Conservation (phyloP, 139 green algal genomes). For the Coelastrella sp. region DNA sequence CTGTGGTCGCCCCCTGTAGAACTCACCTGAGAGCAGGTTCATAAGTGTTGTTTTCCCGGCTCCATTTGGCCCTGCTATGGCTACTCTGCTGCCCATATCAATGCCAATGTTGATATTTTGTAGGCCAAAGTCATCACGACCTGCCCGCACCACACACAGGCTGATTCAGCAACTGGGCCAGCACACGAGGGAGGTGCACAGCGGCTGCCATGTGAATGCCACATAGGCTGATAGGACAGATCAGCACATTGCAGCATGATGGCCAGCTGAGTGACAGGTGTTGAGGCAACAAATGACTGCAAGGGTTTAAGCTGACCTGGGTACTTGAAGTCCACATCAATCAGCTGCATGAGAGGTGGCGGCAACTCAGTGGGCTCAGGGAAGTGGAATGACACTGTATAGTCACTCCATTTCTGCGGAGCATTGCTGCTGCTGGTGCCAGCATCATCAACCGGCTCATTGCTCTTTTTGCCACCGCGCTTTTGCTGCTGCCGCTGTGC, state of each 20-base stretch:
- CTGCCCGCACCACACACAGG: conserved; percentile 4
- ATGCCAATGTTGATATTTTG: conserved; percentile 96
- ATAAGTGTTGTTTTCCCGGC: conserved; percentile 96
- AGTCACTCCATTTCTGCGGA: conserved; percentile 81
- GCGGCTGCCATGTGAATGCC: not conserved
- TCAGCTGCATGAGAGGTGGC: conserved; percentile 90
- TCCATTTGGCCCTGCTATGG: conserved; percentile 98
- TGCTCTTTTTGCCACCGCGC: conserved; percentile 55
- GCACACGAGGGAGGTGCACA: not conserved
- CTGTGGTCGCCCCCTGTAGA: not conserved
- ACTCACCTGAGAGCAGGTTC: conserved; percentile 87
- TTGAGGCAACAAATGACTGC: not conserved
- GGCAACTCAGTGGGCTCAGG: conserved; percentile 94
- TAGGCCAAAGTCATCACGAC: conserved; percentile 90
- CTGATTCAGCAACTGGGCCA: too few relatives aligned
- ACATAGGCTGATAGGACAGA: too few relatives aligned
- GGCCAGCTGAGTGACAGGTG: too few relatives aligned
- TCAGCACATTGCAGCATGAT: too few relatives aligned
- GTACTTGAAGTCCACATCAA: conserved; percentile 97
- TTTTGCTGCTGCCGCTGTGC: conserved; percentile 58
- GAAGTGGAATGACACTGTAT: conserved; percentile 96
- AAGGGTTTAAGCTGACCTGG: conserved; percentile 63
- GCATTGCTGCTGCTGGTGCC: conserved; percentile 43
- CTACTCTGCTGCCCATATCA: conserved; percentile 96
- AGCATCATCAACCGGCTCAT: conserved; percentile 57